Evolutionary conservation across 768 basidiomycete genomes (phyloP).

Genomic region (Podaxis sp.): DNA sequence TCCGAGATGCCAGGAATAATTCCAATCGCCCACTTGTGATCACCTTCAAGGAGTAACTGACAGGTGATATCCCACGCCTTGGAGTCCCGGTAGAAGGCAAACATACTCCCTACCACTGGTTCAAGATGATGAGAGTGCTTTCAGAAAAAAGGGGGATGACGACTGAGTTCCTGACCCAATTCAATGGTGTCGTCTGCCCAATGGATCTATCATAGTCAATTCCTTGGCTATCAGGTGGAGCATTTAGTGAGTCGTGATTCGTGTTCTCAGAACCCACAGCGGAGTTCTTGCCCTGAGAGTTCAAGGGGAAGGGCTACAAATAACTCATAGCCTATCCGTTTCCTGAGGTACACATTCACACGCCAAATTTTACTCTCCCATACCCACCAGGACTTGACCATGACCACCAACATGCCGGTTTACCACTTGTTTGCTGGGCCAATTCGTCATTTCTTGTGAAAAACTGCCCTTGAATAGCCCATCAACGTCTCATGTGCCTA

Average conservation of each 20-base stretch:
- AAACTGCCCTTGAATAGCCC: background rate
- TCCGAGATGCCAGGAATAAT: background rate
- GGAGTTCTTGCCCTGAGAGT: background rate
- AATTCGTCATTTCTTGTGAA: conserved; percentile 2
- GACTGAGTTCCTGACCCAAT: background rate
- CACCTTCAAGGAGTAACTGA: background rate
- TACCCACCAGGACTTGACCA: conserved; percentile 5
- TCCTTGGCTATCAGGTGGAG: background rate
- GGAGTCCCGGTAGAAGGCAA: background rate
- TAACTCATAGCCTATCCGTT: background rate
- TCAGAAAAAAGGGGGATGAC: background rate
- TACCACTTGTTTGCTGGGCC: background rate
- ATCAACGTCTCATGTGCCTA: background rate
- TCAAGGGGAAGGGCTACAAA: background rate
- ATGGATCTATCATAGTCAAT: conserved; percentile 1
- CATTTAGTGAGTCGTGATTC: conserved; percentile 5
- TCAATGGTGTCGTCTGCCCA: background rate
- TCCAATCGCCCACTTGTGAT: background rate
- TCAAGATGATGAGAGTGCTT: background rate
- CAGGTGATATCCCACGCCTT: background rate
- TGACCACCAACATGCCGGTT: background rate
- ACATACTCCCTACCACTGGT: background rate
- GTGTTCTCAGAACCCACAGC: conserved; percentile 1
- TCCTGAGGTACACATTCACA: background rate
- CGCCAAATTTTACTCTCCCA: background rate